phyloP scores from a whole-genome alignment of 768 basidiomycete species.

The Tephrocybe rancida region DNA sequence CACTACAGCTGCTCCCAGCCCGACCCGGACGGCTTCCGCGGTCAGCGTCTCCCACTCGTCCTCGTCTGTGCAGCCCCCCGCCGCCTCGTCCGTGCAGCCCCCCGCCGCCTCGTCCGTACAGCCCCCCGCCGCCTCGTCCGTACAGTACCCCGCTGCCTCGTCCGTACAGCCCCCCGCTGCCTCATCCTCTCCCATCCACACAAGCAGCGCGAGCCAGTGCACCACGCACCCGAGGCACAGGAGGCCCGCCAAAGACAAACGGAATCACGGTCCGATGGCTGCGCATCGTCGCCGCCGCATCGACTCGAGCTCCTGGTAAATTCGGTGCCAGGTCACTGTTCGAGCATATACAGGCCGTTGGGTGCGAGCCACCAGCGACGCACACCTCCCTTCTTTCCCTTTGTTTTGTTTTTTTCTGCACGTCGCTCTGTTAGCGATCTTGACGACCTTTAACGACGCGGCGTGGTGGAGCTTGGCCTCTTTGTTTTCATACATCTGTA shows the following conservation, averaged over 20 bases:
- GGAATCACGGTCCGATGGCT: neutral
- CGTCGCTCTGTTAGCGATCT: constrained; percentile 8
- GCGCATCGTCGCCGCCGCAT: constrained; percentile 10
- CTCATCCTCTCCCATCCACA: neutral
- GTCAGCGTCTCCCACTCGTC: no score
- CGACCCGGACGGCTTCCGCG: no score
- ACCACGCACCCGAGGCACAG: neutral
- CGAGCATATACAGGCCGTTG: neutral
- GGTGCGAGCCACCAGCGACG: constrained; percentile 3
- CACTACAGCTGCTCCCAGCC: no score
- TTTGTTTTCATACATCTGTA: neutral
- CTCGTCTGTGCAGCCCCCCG: no score
- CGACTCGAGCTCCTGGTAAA: neutral
- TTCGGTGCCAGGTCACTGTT: neutral
- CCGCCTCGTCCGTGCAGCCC: no score
- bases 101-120: no score
- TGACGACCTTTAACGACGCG: constrained; percentile 11
- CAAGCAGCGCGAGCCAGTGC: constrained; percentile 4
- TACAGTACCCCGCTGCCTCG: neutral
- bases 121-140: no score
- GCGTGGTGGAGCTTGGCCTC: constrained; percentile 9
- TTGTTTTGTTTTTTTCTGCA: no score
- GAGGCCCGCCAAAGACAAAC: neutral
- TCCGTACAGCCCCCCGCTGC: neutral
- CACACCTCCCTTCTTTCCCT: neutral